Conservation (phyloP, 2,329 filamentous ascomycete genomes). For the Talaromyces sp. region DNA sequence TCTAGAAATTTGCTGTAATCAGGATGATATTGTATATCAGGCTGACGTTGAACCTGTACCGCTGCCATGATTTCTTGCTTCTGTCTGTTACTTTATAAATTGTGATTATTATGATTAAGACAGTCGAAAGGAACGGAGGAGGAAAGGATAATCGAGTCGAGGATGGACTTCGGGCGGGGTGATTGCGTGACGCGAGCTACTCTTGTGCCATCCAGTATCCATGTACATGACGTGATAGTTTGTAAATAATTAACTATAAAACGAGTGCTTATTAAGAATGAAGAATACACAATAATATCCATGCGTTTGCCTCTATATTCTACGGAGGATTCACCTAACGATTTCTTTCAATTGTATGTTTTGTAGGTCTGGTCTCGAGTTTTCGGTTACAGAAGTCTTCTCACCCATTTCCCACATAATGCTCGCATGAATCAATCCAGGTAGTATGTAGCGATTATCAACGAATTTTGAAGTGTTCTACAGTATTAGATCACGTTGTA, state of each 20-base stretch:
- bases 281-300: not conserved
- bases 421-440: not conserved
- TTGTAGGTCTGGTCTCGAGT: not conserved
- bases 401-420: not conserved
- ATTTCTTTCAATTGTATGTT: not conserved
- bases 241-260: not conserved
- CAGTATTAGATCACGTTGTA: too few species aligned
- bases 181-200: slow-evolving; percentile 10
- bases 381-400: not conserved
- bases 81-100: not conserved
- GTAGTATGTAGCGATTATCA: not conserved
- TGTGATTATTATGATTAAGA: not conserved
- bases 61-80: not conserved
- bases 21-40: slow-evolving; percentile 32
- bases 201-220: not conserved
- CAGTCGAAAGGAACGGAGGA: not conserved
- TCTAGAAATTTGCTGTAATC: slow-evolving; percentile 28
- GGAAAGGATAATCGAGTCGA: not conserved
- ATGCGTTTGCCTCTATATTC: not conserved
- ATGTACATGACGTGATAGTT: not conserved
- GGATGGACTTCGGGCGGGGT: not conserved
- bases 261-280: not conserved
- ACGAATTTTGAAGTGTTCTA: not conserved
- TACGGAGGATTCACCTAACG: too few species aligned
- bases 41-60: slow-evolving; percentile 20